Evolutionary conservation across 2,329 filamentous ascomycete species (phyloP).

Genomic region (Trichoderma guizhouense): DNA sequence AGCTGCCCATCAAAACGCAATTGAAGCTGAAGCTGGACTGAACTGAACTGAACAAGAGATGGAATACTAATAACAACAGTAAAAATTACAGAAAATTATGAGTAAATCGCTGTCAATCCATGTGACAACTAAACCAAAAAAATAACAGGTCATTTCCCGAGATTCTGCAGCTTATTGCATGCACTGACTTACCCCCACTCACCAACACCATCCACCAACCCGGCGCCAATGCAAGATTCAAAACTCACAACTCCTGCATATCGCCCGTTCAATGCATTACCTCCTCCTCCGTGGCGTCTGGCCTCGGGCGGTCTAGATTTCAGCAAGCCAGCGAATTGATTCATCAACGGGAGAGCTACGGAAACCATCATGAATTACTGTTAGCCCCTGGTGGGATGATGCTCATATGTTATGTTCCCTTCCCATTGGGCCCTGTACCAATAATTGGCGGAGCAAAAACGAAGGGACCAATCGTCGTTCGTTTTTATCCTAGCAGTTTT

Average conservation of each 20-base stretch:
- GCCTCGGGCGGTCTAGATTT: conserved; percentile 2
- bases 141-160: not conserved
- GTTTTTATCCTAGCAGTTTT: not conserved
- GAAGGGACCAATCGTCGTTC: not conserved
- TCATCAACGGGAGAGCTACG: not conserved
- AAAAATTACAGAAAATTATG: not conserved
- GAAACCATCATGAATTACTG: not conserved
- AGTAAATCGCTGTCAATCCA: not conserved
- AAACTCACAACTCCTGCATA: not conserved
- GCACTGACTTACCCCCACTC: not conserved
- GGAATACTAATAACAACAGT: not conserved
- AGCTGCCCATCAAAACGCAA: not conserved
- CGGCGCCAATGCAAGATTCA: not conserved
- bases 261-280: not conserved
- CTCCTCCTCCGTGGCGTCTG: not conserved
- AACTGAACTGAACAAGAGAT: not conserved
- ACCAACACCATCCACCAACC: not conserved
- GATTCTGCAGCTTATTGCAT: not conserved
- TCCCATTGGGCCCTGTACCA: not conserved
- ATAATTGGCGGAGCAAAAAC: not conserved
- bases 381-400: not conserved
- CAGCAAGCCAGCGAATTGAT: not conserved
- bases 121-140: not conserved
- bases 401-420: not conserved
- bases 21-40: not conserved